phyloP scores from a whole-genome alignment of 306 rosid species.

The Glycine soja region DNA sequence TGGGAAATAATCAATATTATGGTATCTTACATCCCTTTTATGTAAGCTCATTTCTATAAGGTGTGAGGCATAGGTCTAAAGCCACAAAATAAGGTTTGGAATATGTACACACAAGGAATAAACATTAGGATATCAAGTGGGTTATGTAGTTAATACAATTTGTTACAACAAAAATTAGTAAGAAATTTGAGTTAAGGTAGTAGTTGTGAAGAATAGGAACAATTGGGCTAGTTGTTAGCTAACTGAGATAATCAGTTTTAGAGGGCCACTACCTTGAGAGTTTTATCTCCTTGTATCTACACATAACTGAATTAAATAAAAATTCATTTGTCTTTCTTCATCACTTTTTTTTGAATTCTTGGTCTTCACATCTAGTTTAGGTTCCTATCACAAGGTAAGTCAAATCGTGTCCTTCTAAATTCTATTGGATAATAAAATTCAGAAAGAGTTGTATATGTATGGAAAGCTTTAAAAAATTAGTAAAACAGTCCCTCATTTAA shows the following conservation, averaged over 20 bases:
- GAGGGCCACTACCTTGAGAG: not conserved
- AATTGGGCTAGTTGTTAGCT: not conserved
- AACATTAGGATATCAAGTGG: not conserved
- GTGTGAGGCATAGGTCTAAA: too few relatives aligned
- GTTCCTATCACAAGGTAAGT: constrained; percentile 3
- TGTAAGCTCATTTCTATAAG: too few relatives aligned
- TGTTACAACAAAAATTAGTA: constrained; percentile 11
- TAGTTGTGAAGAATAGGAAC: not conserved
- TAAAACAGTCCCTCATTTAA: too few relatives aligned
- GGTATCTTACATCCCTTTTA: too few relatives aligned
- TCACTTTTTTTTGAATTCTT: not conserved
- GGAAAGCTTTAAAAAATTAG: too few relatives aligned
- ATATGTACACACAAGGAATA: too few relatives aligned
- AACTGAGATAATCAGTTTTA: not conserved
- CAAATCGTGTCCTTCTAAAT: not conserved
- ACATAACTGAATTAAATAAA: not conserved
- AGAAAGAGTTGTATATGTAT: too few relatives aligned
- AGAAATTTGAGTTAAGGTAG: not conserved
- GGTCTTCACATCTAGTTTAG: not conserved
- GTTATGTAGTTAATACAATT: constrained; percentile 6
- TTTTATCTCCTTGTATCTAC: constrained; percentile 18
- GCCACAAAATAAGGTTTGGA: too few relatives aligned
- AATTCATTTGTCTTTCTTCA: not conserved
- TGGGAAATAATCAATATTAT: too few relatives aligned
- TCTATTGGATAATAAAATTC: constrained; percentile 2